A percentile compares a stretch with the other conserved stretches of the same genome.
These are phyloP conservation scores for Roridomyces roridus DNA, from an alignment of 768 basidiomycete genomes.

Conservation along the genomic window DNA sequence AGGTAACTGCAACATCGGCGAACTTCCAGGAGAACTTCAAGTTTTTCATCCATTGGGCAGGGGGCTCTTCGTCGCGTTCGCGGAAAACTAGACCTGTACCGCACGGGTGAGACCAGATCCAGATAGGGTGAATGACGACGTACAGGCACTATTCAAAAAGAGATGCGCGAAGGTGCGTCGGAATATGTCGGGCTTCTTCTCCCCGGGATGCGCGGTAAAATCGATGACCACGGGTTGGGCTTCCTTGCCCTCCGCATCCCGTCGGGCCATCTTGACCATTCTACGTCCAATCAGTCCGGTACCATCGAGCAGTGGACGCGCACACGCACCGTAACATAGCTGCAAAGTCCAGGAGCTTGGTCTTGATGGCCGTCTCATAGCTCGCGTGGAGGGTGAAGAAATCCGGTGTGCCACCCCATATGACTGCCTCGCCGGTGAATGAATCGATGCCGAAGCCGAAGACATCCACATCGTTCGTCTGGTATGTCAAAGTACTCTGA, in stretches of 20 bases:
- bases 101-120: too few relatives aligned
- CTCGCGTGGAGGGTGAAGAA: background rate
- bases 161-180: background rate
- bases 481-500: background rate
- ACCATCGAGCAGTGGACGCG: background rate
- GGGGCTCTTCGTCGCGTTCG: too few relatives aligned
- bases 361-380: background rate
- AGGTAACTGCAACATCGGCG: background rate
- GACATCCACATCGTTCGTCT: background rate
- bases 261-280: background rate
- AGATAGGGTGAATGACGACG: background rate
- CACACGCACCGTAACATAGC: background rate
- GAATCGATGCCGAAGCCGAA: background rate
- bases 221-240: background rate
- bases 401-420: background rate
- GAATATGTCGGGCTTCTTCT: background rate
- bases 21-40: background rate
- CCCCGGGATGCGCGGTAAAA: background rate
- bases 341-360: background rate
- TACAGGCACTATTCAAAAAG: background rate
- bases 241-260: background rate
- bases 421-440: background rate
- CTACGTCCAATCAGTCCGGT: background rate
- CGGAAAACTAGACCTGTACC: too few relatives aligned
- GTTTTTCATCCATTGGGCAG: background rate